Percentiles rank a stretch among this genome's conserved stretches.
phyloP scores from a whole-genome alignment of 1,284 basidiomycete species.

The Athelia psychrophila region DNA sequence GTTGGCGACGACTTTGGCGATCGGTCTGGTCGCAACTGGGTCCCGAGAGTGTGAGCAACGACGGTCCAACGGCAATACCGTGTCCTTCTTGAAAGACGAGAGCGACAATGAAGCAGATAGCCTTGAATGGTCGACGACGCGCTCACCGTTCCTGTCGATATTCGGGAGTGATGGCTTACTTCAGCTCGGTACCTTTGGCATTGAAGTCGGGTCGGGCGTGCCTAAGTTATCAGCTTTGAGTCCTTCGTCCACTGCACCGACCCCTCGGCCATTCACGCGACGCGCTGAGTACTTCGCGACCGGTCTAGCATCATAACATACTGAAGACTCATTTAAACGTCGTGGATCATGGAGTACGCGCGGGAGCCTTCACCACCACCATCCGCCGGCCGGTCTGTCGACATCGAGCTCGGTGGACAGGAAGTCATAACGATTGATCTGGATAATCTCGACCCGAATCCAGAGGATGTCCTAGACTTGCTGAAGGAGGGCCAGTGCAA shows the following conservation, averaged over 20 bases:
- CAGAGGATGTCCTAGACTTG: conserved; percentile 70
- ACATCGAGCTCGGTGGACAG: conserved; percentile 74
- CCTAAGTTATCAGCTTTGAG: no score
- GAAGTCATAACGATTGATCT: conserved; percentile 81
- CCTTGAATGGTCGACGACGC: not conserved
- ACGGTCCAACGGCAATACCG: no score
- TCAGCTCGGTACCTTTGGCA: no score
- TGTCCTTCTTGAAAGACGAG: no score
- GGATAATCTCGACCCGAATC: conserved; percentile 71
- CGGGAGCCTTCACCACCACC: not conserved
- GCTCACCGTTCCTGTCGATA: not conserved
- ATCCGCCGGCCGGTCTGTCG: conserved; percentile 34
- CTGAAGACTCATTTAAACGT: not conserved
- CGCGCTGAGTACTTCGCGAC: no score
- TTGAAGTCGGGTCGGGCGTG: no score
- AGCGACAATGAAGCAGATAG: no score
- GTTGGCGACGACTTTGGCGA: not conserved
- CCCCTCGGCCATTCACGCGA: no score
- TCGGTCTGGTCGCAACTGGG: not conserved
- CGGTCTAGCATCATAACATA: no score
- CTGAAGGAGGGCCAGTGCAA: conserved; percentile 67
- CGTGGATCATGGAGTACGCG: not conserved
- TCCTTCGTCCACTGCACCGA: no score
- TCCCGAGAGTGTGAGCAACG: no score
- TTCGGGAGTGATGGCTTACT: no score